Evolutionary conservation across 2,329 filamentous ascomycete genomes (phyloP).

Genomic region (Aquanectria penicillioides): DNA sequence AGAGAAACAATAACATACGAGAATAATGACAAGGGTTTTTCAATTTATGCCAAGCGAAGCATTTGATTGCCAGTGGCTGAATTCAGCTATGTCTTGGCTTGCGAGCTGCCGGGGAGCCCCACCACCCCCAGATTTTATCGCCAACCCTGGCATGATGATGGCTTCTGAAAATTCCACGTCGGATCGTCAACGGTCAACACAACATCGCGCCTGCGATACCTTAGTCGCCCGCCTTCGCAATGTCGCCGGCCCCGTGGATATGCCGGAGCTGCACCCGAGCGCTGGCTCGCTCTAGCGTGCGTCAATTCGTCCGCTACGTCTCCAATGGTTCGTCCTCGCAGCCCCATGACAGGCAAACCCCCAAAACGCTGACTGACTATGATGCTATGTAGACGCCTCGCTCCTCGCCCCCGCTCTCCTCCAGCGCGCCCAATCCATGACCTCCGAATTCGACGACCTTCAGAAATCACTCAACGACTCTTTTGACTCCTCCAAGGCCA

Average conservation of each 20-base stretch:
- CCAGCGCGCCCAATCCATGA: conserved; percentile 66
- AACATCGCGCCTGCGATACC: not conserved
- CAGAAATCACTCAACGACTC: conserved; percentile 58
- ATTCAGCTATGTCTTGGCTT: no score
- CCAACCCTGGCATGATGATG: conserved; percentile 15
- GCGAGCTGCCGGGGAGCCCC: conserved; percentile 1
- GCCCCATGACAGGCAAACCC: no score
- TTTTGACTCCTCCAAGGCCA: conserved; percentile 68
- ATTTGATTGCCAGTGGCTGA: no score
- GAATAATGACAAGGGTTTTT: no score
- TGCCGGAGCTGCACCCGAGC: conserved; percentile 49
- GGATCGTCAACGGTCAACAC: not conserved
- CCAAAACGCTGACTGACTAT: no score
- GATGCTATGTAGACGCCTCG: conserved; percentile 24
- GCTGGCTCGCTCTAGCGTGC: conserved; percentile 36
- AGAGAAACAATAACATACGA: no score
- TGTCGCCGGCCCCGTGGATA: conserved; percentile 49
- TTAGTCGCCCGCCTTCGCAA: conserved; percentile 29
- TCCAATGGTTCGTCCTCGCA: conserved; percentile 43
- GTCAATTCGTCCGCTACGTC: conserved; percentile 44
- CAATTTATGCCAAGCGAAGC: no score
- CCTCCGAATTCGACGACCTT: conserved; percentile 67
- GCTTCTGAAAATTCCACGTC: conserved; percentile 35
- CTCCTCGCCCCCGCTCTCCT: conserved; percentile 65
- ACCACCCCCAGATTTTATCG: conserved; percentile 23